A percentile compares a stretch with the other conserved stretches of the same genome.
Conservation (phyloP, 306 rosid species). For the Phaseolus lunatus region DNA sequence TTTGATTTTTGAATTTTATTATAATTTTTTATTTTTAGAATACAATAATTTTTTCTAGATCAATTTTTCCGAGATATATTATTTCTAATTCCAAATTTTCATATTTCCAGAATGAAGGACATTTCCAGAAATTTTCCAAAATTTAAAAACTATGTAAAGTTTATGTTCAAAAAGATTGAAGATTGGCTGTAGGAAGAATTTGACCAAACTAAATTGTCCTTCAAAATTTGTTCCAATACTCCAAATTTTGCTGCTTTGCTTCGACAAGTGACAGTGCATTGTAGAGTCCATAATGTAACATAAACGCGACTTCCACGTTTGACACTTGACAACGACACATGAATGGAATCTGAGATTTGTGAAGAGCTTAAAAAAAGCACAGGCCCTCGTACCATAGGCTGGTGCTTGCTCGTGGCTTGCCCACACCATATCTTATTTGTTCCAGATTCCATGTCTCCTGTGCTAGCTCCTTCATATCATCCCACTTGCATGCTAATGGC, state of each 20-base stretch:
- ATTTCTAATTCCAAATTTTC: too few relatives aligned
- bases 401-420: neutral
- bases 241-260: neutral
- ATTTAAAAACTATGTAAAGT: too few relatives aligned
- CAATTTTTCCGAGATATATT: too few relatives aligned
- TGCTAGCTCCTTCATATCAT: too few relatives aligned
- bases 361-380: neutral
- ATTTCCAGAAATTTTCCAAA: too few relatives aligned
- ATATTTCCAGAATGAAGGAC: too few relatives aligned
- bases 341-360: conserved; percentile 23
- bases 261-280: neutral
- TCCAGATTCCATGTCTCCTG: neutral
- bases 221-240: neutral
- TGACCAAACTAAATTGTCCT: neutral
- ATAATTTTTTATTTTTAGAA: too few relatives aligned
- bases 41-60: too few relatives aligned
- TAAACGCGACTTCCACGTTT: conserved; percentile 20
- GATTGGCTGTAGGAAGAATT: too few relatives aligned
- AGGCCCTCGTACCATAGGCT: neutral
- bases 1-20: too few relatives aligned
- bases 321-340: conserved; percentile 23
- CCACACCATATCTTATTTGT: neutral
- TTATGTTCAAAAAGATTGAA: too few relatives aligned
- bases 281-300: neutral
- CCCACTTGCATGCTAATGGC: neutral